Base-by-base conservation (phyloP, 352 stramenopile species). In the Globisporangium megalacanthum region DNA sequence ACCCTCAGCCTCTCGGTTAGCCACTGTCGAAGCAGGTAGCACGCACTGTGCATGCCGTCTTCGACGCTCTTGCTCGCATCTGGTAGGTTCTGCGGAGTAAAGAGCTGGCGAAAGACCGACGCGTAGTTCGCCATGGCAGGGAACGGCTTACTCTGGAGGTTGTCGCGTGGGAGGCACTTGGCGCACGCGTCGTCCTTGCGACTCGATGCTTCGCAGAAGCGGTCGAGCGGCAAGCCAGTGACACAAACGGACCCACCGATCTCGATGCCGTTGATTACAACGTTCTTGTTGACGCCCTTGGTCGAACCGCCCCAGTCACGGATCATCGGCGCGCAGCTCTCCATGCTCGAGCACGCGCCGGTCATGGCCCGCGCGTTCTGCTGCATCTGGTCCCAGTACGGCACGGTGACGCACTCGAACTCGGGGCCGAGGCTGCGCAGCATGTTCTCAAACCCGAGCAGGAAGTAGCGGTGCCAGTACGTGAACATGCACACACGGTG, bases 401-500 rank as follows among this genome's bases (percentile, higher is more conserved):
- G 86, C 11, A 95, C 51, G 10, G 86, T 95, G 50, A 95, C 70
- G 60, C 86, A 95, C n/a, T 81, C 69, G 53, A 89, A 94, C 47
- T 90, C 80, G 19, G 74, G 75, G 10, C 83, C 86, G 52, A 89
- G 88, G 39, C 73, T 77, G 9, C 86, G 77, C 29, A 95, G 57
- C 77, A 95, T 86, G 62, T 94, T 94, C 60, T 95, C 86, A 61
- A 91, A 95, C 5, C 73, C 86, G 13, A 94, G 68, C 14, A 95
- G 62, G 54, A 95, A 61, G 44, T 77, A 48, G 25, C 86, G 86
- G 60, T 95, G 86, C 86, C 86, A 95, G 56, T 91, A 94, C 55
- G 93, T 48, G 52, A 95, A 95, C 79, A 94, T 92, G 61, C 84
- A 94, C 62, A 81, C 94, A 47, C 81, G 77, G 61, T 95, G 86